phyloP scores from a whole-genome alignment of 352 stramenopile species.

The Phytophthora europaea region DNA sequence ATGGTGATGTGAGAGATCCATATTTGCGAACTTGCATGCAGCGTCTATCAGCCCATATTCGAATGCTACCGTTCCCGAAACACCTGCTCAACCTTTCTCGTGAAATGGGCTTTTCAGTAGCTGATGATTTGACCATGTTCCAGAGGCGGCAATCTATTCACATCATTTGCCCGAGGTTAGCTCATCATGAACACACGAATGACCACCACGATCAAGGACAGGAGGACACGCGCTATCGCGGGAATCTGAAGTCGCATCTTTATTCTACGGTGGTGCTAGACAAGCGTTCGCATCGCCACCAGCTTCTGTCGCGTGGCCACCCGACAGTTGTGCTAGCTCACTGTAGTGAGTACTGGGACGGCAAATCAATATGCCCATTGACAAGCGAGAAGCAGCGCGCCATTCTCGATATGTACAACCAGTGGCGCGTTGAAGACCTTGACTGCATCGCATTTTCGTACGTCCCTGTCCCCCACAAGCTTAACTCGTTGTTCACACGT shows the following conservation, averaged over 20 bases:
- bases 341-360: conserved; percentile 90
- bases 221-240: conserved; percentile 85
- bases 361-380: conserved; percentile 88
- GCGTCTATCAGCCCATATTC: conserved; percentile 82
- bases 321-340: conserved; percentile 77
- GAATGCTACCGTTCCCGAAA: conserved; percentile 87
- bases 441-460: conserved; percentile 89
- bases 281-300: conserved; percentile 81
- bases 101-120: conserved; percentile 84
- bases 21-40: conserved; percentile 77
- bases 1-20: conserved; percentile 44
- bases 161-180: conserved; percentile 84
- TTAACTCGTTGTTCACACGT: conserved; percentile 64
- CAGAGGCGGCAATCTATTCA: conserved; percentile 79
- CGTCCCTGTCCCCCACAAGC: conserved; percentile 79
- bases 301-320: conserved; percentile 83
- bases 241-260: conserved; percentile 88
- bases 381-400: conserved; percentile 80
- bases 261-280: conserved; percentile 89
- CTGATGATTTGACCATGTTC: conserved; percentile 74
- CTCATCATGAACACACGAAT: conserved; percentile 85
- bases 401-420: conserved; percentile 92
- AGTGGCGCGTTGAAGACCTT: conserved; percentile 89
- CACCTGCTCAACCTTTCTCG: conserved; percentile 82
- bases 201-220: conserved; percentile 89